These are phyloP conservation scores for Funneliformis geosporum DNA, from an alignment of 192 early-diverging fungal genomes.

Conservation along the genomic window DNA sequence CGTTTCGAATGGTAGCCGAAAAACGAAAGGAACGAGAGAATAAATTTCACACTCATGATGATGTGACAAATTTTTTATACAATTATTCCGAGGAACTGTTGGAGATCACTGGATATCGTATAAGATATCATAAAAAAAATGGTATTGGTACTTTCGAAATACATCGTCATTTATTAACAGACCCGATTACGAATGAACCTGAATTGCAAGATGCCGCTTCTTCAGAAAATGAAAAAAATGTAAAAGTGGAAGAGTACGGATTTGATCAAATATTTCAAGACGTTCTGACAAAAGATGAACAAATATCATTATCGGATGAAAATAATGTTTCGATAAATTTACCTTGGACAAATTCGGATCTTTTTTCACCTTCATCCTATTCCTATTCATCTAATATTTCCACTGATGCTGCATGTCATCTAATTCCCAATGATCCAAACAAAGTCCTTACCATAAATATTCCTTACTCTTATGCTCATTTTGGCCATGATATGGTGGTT, in stretches of 20 bases:
- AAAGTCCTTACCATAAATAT: constrained; percentile 44
- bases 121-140: neutral
- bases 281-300: neutral
- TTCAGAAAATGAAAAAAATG: neutral
- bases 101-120: neutral
- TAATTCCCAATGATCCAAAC: neutral
- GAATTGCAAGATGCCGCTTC: neutral
- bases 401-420: neutral
- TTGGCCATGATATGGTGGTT: constrained; percentile 62
- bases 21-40: neutral
- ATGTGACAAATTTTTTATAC: neutral
- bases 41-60: neutral
- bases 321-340: neutral
- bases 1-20: neutral
- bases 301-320: neutral
- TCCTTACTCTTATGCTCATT: constrained; percentile 55
- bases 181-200: neutral
- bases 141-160: neutral
- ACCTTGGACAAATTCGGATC: neutral
- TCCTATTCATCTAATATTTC: neutral
- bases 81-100: neutral
- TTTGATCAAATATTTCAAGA: constrained; percentile 8
- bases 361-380: too few relatives aligned
- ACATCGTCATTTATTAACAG: neutral
- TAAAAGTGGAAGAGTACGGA: neutral